A percentile compares a stretch with the other conserved stretches of the same genome.
Conservation (phyloP, 768 basidiomycete species). For the Naematelia aurantialba region DNA sequence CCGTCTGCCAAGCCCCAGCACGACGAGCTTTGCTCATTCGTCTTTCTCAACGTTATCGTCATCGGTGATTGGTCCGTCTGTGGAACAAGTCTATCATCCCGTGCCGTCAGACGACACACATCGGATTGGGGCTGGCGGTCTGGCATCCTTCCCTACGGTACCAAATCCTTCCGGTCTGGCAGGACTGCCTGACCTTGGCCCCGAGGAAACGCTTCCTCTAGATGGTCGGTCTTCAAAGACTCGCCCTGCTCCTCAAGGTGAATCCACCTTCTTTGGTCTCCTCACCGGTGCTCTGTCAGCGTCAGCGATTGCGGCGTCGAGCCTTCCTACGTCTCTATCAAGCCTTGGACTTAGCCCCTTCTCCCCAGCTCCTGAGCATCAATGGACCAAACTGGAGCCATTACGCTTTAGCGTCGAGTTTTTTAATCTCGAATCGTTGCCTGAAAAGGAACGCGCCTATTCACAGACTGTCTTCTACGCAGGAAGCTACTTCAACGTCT, state of each 20-base stretch:
- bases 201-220: constrained; percentile 5
- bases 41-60: constrained; percentile 5
- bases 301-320: constrained; percentile 22
- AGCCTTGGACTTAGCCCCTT: background rate
- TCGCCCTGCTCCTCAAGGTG: constrained; percentile 24
- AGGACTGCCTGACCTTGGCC: constrained; percentile 44
- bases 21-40: background rate
- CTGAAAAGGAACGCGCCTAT: constrained; percentile 78
- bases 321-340: background rate
- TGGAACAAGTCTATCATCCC: constrained; percentile 56
- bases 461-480: constrained; percentile 87
- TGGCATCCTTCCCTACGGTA: constrained; percentile 22
- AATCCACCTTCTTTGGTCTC: constrained; percentile 49
- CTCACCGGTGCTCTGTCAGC: constrained; percentile 16
- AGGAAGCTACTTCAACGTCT: constrained; percentile 73
- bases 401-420: constrained; percentile 82
- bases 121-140: constrained; percentile 67
- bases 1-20: background rate
- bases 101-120: constrained; percentile 67
- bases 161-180: background rate
- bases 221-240: constrained; percentile 3
- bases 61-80: background rate
- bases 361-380: constrained; percentile 9
- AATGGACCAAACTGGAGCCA: constrained; percentile 55
- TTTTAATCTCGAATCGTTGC: constrained; percentile 74